Evolutionary conservation across 2,329 filamentous ascomycete species (phyloP), one percentile per base, ranked within the genome.

Genomic region (Xylaria sp.): DNA sequence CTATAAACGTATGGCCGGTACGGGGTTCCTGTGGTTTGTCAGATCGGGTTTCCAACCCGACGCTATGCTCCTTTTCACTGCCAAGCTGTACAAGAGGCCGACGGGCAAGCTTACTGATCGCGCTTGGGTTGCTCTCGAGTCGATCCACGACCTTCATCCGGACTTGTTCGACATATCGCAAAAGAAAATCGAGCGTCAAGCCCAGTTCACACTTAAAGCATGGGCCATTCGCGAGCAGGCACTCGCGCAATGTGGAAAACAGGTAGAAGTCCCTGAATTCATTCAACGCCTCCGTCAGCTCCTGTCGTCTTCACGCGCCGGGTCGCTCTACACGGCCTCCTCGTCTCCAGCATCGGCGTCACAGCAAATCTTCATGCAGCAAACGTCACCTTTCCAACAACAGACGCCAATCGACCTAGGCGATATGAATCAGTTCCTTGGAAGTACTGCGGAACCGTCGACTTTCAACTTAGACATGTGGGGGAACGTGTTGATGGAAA

Each of bases 1-100:
- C 33, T 69, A 62, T 40, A 63, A 62, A 38, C 53, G 59, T 28
- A 28, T 72, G 53, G 31, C 60, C 17, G 31, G 54, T 20, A 28
- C 63, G 1, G 71, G 72, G 28, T 72, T 72, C 66, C 23, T 66
- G 42, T 74, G 72, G 72, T 73, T 67, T 36, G 38, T 71, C 53
- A 57, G 65, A 23, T 31, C 56, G 11, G 49, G 66, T n/a, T 69
- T 72, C 33, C 67, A 71, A 26, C 33, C 42, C 6, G 69, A 74
- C 11, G 67, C 65, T 2, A 59, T 72, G 5, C 62, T 68, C 17
- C 63, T 72, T 20, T 67, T 74, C 31, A 61, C 63, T 17, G 48
- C 56, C 48, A 68, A 67, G 54, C 62, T 74, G 5, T 66, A 64
- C 49, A 64, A 64, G 59, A 23, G 63, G 11, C 70, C 72, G 5